Evolutionary conservation across 2,329 filamentous ascomycete genomes (phyloP).

Genomic region (Metarhizium humberi): DNA sequence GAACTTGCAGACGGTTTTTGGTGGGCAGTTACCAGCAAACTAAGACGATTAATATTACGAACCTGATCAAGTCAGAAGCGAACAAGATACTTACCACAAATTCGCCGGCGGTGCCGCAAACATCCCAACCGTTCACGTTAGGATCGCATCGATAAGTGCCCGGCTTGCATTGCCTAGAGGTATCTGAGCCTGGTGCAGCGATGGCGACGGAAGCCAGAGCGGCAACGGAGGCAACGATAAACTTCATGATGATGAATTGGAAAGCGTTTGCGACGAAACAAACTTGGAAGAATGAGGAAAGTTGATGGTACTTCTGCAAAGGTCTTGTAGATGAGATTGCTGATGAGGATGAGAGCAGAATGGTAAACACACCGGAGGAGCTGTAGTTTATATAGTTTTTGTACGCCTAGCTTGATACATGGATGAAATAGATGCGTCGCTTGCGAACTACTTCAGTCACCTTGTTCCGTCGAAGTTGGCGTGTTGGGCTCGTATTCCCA

Average conservation of each 20-base stretch:
- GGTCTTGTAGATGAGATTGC: too few species aligned
- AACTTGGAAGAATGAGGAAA: background rate
- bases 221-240: slow-evolving; percentile 16
- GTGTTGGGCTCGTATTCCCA: background rate
- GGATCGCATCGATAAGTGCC: slow-evolving; percentile 24
- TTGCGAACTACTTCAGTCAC: too few species aligned
- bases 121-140: slow-evolving; percentile 19
- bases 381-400: too few species aligned
- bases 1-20: slow-evolving; percentile 27
- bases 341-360: background rate
- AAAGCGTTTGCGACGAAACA: background rate
- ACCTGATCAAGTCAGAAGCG: background rate
- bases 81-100: slow-evolving; percentile 23
- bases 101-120: slow-evolving; percentile 19
- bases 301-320: background rate
- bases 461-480: too few species aligned
- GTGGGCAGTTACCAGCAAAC: slow-evolving; percentile 25
- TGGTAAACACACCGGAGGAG: too few species aligned
- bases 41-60: slow-evolving; percentile 6
- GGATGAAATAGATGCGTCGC: too few species aligned
- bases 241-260: slow-evolving; percentile 19
- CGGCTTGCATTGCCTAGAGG: slow-evolving; percentile 16
- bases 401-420: too few species aligned
- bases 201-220: slow-evolving; percentile 10
- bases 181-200: slow-evolving; percentile 4